Evolutionary conservation across 2,329 filamentous ascomycete species (phyloP), one percentile per base, ranked within the genome.

Genomic region (Ophiostoma himal-ulmi): DNA sequence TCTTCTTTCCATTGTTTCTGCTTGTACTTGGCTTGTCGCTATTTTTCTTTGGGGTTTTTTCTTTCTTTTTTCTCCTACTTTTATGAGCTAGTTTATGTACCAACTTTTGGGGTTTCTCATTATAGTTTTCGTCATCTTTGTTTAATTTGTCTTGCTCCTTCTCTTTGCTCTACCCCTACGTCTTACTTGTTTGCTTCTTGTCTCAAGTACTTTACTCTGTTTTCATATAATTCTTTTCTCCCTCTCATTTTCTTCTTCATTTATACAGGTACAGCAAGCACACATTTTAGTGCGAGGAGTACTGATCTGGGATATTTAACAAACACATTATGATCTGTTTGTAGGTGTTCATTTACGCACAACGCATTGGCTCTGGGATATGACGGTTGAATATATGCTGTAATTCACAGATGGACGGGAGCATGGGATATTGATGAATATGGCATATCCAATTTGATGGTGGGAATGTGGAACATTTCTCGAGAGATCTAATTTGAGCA

Each of bases 331-430:
- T 37, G 20, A 17, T 26, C 2, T 64, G 60, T 36, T 36, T 64
- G 30, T 36, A n/a, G 30, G 60, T 64, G 60, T 64, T 64, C 30
- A 37, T 13, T 34, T 17, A 17, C 3, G 60, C 57, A 34, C 20
- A 64, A 57, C n/a, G 52, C 14, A 36, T 64, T 1, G 57, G 57
- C 57, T 62, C 57, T 64, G 60, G 60, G 60, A 64, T 20, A 64
- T 37, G 60, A n/a, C 60, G 60, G 60, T 37, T 39, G 5, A 26
- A 26, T 34, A 1, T 39, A n/a, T 30, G 41, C 41, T 30, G 17
- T 10, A 13, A n/a, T 13, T 26, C 26, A 26, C 22, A 26, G 52
- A 57, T 57, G 52, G 13, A 14, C 52, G 26, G 10, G 20, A 57
- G 52, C 5, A 11, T 57, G 52, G 11, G 52, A 26, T 57, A 26